Conservation (phyloP, 257 asterid genomes). For the Solanum chmielewskii region DNA sequence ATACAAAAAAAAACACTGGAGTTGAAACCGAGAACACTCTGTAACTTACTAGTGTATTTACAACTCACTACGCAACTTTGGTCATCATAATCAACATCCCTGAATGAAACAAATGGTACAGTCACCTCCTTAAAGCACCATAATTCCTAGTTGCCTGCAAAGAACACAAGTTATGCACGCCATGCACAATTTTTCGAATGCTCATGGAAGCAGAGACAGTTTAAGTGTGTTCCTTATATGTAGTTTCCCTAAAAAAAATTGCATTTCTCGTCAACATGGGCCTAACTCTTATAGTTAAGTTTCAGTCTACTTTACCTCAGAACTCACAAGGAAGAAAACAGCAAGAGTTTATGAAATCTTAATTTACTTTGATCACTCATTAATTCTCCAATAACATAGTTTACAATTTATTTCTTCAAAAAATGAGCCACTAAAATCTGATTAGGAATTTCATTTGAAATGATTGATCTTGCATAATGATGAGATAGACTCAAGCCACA, state of each 20-base stretch:
- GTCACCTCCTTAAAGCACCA: not conserved
- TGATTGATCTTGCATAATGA: not conserved
- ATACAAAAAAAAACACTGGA: not conserved
- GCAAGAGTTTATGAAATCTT: not conserved
- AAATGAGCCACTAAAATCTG: not conserved
- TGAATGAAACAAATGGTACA: not conserved
- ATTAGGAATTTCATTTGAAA: not conserved
- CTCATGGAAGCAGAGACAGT: not conserved
- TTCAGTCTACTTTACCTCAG: not conserved
- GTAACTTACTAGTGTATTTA: not conserved
- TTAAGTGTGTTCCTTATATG: not conserved
- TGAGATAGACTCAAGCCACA: not conserved
- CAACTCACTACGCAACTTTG: not conserved
- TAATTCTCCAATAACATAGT: not conserved
- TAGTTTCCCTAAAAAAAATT: too few relatives aligned
- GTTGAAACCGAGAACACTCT: not conserved
- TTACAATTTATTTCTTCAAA: not conserved
- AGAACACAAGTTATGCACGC: not conserved
- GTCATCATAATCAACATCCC: not conserved
- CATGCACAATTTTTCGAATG: not conserved
- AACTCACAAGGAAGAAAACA: not conserved
- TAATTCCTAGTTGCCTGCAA: conserved; percentile 1
- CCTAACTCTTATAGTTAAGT: not conserved
- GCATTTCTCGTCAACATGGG: too few relatives aligned
- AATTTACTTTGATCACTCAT: not conserved